Evolutionary conservation across 2,329 filamentous ascomycete species (phyloP), one percentile per base, ranked within the genome.

Genomic region (Curvularia verruculosa): DNA sequence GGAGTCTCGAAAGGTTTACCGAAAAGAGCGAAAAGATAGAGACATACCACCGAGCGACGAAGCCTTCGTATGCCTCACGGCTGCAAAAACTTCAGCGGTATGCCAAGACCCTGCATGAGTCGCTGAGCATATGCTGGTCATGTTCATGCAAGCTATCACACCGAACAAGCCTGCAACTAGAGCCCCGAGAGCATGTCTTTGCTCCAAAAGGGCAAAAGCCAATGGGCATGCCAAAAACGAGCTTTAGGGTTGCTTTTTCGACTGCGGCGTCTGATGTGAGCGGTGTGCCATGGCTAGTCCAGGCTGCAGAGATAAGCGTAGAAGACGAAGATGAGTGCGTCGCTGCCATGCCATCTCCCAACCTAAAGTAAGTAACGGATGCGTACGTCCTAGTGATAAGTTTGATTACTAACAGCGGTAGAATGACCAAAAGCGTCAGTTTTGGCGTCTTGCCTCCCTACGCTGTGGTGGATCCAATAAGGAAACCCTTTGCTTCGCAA

Each of bases 21-120:
- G 70, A 76, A 28, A 71, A 72, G 45, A 75, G 70, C 21, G 74
- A 76, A 50, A 76, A 70, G 59, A 69, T 77, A 3, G 73, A 77
- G 36, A 72, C 69, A 0, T 69, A 67, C 49, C 69, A 73, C 21
- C 75, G 71, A 51, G 55, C 65, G 5, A 66, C 65, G 3, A 76
- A 76, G 49, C 73, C 73, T 10, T 73, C 72, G 0, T 73, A 75
- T 45, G 72, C 71, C 10, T 64, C 56, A 26, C 66, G 68, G 7
- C 50, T 77, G 29, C 73, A 75, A 41, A 69, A 66, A 7, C 67
- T 77, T 23, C 74, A 77, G 47, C 61, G 60, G 3, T 75, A 75
- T 34, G 75, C 74, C 9, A 68, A 68, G 45, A 70, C 54, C 12
- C 43, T 77, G 5, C 75, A 77, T 37, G 58, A 64, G 0, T 68